Evolutionary conservation across 2,329 filamentous ascomycete genomes (phyloP).

Genomic region (Talaromyces sp.): DNA sequence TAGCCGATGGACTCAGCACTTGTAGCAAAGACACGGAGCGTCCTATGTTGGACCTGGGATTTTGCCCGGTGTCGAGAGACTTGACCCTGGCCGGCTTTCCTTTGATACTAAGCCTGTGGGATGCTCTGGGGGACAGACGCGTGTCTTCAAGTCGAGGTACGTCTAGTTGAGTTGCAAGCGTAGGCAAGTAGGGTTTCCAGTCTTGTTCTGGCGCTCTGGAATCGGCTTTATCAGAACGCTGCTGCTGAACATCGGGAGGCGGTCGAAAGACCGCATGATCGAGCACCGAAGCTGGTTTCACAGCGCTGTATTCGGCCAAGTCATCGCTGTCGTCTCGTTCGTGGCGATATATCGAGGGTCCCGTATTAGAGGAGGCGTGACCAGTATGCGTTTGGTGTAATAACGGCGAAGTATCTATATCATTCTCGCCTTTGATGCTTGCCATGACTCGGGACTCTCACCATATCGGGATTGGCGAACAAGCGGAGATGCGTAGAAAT

Average conservation of each 20-base stretch:
- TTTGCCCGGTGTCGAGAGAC: not conserved
- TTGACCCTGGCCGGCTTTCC: not conserved
- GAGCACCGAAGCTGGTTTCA: conserved; percentile 3
- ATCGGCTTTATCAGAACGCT: not conserved
- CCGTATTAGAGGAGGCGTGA: not conserved
- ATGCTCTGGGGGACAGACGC: conserved; percentile 5
- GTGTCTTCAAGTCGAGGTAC: conserved; percentile 3
- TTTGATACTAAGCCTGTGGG: conserved; percentile 7
- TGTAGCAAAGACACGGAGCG: conserved; percentile 2
- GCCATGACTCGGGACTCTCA: not conserved
- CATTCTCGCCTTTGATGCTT: not conserved
- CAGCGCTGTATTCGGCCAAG: not conserved
- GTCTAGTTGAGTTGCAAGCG: not conserved
- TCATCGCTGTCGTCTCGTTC: not conserved
- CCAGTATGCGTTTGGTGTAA: not conserved
- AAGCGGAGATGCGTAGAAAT: not conserved
- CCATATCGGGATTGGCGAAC: not conserved
- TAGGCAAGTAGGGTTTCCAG: not conserved
- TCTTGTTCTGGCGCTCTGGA: not conserved
- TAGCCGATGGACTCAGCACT: conserved; percentile 3
- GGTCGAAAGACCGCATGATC: conserved; percentile 1
- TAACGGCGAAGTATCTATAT: conserved; percentile 7
- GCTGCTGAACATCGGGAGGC: not conserved
- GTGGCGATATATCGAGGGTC: not conserved
- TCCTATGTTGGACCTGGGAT: not conserved